Evolutionary conservation across 441 rosid genomes (phyloP), one percentile per base, ranked within the genome.

Genomic region (Geranium incanum): DNA sequence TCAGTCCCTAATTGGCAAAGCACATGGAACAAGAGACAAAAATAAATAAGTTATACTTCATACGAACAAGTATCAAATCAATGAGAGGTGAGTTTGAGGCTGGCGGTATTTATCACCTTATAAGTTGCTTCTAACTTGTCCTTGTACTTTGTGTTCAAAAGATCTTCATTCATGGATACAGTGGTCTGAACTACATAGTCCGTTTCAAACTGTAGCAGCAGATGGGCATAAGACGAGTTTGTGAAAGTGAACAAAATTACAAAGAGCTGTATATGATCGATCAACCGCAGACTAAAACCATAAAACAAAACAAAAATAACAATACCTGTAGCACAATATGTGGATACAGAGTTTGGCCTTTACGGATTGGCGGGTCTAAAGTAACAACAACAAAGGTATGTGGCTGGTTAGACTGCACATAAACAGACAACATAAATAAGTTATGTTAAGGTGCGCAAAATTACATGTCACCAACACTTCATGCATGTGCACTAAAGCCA

Each of bases 271-370:
- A 50, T 50, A 12, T 12, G 16, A 50, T 50, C 57, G 15, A 50
- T 50, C 16, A 50, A 3, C 7, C 38, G 6, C 43, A 72, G 68
- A 71, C 1, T 11, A 21, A 76, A 36, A 28, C 5, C n/a, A 8
- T 9, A 18, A 63, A 59, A n/a, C n/a, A 36, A 71, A 55, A 28
- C 33, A 57, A 33, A 38, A 71, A 28, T 36, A 70, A 67, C 11
- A 69, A 76, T 86, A 94, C 97, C 97, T 92, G 97, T 84, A 92
- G 75, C 69, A 95, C 99, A 69, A 94, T 90, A 78, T 94, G 99
- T 1, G 97, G 97, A 69, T 92, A 94, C 81, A 94, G 65, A 18
- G 99, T 94, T 83, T 90, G 97, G 74, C 97, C 99, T 83, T 94
- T 94, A 19, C 96, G 94, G 72, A 94, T 94, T 21, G 97, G 97